Conservation (phyloP, 1,139 yeast genomes). For the Protomyces pachydermus region DNA sequence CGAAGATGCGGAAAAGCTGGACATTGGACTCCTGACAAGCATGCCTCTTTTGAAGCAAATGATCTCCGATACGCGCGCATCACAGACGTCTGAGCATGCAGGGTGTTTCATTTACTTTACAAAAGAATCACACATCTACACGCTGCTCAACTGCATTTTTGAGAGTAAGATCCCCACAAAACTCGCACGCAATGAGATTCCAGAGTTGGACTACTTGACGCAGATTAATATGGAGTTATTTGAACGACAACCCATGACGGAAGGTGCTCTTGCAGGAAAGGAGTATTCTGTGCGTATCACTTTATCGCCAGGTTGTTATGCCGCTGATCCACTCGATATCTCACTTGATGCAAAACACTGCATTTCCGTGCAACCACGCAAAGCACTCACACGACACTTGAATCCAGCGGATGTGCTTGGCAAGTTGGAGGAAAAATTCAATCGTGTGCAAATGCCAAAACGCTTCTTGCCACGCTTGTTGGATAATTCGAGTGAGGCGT, state of each 20-base stretch:
- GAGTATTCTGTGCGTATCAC: constrained; percentile 83
- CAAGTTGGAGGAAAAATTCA: constrained; percentile 72
- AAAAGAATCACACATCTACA: constrained; percentile 94
- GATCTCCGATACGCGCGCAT: constrained; percentile 68
- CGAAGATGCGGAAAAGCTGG: constrained; percentile 89
- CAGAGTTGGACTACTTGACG: constrained; percentile 91
- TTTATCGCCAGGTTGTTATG: constrained; percentile 95
- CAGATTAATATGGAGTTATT: constrained; percentile 92
- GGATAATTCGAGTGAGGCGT: neutral
- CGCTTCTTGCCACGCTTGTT: constrained; percentile 59
- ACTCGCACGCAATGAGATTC: constrained; percentile 87
- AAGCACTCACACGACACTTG: constrained; percentile 83
- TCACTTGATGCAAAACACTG: constrained; percentile 95
- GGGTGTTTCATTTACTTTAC: constrained; percentile 89
- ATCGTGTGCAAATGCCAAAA: constrained; percentile 85
- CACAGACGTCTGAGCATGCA: constrained; percentile 72
- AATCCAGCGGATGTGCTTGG: constrained; percentile 87
- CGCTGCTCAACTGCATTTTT: constrained; percentile 80
- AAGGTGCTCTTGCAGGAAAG: constrained; percentile 46
- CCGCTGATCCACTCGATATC: constrained; percentile 94
- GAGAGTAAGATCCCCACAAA: constrained; percentile 94
- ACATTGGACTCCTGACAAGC: constrained; percentile 90
- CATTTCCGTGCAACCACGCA: constrained; percentile 89
- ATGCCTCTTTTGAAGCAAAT: constrained; percentile 90
- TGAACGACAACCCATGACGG: constrained; percentile 43